Evolutionary conservation across 805 yeast genomes (phyloP), one percentile per base, ranked within the genome.

Genomic region (Wickerhamiella qilinensis): DNA sequence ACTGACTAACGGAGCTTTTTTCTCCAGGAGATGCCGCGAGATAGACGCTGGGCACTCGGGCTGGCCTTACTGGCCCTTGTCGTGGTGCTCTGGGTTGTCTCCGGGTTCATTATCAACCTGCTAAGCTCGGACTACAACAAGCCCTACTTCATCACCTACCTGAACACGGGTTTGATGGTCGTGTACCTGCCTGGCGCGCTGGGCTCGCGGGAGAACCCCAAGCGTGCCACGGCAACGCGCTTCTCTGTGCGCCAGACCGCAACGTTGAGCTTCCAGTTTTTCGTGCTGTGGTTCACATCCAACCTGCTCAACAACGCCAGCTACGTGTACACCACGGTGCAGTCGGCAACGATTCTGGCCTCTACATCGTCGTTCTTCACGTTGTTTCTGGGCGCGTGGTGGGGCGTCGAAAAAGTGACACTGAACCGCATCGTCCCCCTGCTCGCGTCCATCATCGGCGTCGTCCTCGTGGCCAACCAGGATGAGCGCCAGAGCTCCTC

Each of bases 301-400:
- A 91, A 91, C 56, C 66, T 86, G 46, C 77, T 82, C 40, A 84
- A 91, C 24, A 91, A 91, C 58, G 83, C 94, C 0, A 76, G 93
- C 17, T 64, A 91, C 38, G 69, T 79, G 19, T 91, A 78, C 57
- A 91, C 98, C 0, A 76, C 86, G 11, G 98, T 91, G 17, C 93
- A 94, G 2, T 78, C 91, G 12, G 96, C 93, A 51, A 91, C 97
- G 2, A 88, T 91, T 19, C 60, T 91, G 30, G 80, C 94, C 15
- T 80, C 95, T 28, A 86, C 97, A 0, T 78, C 93, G 4, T 81
- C 94, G 6, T 85, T 91, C 54, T 91, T 91, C 70, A 91, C 98
- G 0, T 66, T 91, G 30, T 48, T 86, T 1, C 68, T 88, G 7
- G 97, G 97, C 1, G 72, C 76, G 38, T 45, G 80, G 20, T 75